These are phyloP conservation scores for Trichoderma asperellum DNA, from an alignment of 2,329 filamentous ascomycete species.

Conservation along the genomic window DNA sequence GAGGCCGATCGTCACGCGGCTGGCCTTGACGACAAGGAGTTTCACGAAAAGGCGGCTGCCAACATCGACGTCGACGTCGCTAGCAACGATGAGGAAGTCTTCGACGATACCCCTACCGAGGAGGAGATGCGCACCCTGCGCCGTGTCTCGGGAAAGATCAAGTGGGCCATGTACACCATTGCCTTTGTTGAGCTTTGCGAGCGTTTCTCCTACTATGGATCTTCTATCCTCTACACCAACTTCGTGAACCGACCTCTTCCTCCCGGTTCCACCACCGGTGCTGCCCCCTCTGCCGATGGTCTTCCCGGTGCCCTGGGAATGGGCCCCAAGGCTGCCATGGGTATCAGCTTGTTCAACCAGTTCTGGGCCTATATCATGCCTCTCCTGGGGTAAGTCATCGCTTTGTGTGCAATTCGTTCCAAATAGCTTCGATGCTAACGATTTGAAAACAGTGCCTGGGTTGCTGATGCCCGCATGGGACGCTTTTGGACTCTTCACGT, in stretches of 20 bases:
- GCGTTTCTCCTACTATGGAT: conserved; percentile 78
- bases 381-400: conserved; percentile 52
- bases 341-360: conserved; percentile 57
- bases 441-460: conserved; percentile 45
- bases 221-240: conserved; percentile 69
- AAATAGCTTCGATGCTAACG: background rate
- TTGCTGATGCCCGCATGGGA: conserved; percentile 72
- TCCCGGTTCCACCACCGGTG: conserved; percentile 57
- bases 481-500: conserved; percentile 74
- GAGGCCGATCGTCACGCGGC: conserved; percentile 39
- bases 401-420: background rate
- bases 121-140: conserved; percentile 65
- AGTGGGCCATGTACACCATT: conserved; percentile 68
- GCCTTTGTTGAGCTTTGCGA: conserved; percentile 76
- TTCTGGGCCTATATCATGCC: conserved; percentile 67
- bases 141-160: conserved; percentile 66
- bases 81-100: conserved; percentile 38
- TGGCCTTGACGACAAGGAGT: conserved; percentile 34
- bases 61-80: conserved; percentile 31
- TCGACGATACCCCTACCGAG: conserved; percentile 56
- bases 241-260: conserved; percentile 64
- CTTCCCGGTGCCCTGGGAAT: conserved; percentile 59
- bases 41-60: conserved; percentile 34
- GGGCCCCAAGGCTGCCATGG: conserved; percentile 59
- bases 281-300: conserved; percentile 41